Percentiles rank a stretch among this genome's conserved stretches.
phyloP scores from a whole-genome alignment of 371 early-diverging fungal genomes.

The Mortierella sp. region DNA sequence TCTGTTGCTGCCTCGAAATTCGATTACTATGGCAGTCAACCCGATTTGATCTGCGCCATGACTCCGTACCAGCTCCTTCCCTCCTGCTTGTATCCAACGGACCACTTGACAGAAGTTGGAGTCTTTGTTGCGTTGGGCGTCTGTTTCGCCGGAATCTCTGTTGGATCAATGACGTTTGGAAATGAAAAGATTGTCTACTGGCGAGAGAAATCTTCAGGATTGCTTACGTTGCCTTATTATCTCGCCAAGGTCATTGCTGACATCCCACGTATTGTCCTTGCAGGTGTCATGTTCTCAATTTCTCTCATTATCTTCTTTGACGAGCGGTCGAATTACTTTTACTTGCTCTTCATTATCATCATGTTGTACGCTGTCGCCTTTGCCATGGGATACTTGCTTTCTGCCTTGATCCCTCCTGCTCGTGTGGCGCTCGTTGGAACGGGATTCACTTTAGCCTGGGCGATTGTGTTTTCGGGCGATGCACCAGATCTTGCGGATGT shows the following conservation, averaged over 20 bases:
- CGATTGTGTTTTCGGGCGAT: constrained; percentile 62
- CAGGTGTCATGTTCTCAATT: constrained; percentile 62
- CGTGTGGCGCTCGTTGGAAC: constrained; percentile 59
- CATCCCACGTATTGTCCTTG: constrained; percentile 64
- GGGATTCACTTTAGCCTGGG: constrained; percentile 63
- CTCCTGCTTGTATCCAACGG: constrained; percentile 38
- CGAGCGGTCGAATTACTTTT: constrained; percentile 55
- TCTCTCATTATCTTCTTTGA: constrained; percentile 63
- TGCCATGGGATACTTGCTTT: constrained; percentile 62
- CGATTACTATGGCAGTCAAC: constrained; percentile 61
- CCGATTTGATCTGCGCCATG: constrained; percentile 55
- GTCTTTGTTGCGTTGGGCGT: constrained; percentile 59
- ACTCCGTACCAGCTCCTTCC: constrained; percentile 57
- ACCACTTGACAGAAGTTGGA: constrained; percentile 52
- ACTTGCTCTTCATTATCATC: constrained; percentile 48
- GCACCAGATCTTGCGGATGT: constrained; percentile 59
- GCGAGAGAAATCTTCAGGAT: constrained; percentile 65
- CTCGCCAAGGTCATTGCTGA: constrained; percentile 67
- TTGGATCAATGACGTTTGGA: constrained; percentile 49
- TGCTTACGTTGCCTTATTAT: constrained; percentile 63
- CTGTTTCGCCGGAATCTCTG: constrained; percentile 60
- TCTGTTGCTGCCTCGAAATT: constrained; percentile 55
- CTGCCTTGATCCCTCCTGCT: constrained; percentile 51
- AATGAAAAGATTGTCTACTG: constrained; percentile 64
- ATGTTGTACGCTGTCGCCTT: constrained; percentile 53